A percentile compares a stretch with the other conserved stretches of the same genome.
Evolutionary conservation across 2,329 filamentous ascomycete genomes (phyloP).

Genomic region (Apiospora rasikravindrae): DNA sequence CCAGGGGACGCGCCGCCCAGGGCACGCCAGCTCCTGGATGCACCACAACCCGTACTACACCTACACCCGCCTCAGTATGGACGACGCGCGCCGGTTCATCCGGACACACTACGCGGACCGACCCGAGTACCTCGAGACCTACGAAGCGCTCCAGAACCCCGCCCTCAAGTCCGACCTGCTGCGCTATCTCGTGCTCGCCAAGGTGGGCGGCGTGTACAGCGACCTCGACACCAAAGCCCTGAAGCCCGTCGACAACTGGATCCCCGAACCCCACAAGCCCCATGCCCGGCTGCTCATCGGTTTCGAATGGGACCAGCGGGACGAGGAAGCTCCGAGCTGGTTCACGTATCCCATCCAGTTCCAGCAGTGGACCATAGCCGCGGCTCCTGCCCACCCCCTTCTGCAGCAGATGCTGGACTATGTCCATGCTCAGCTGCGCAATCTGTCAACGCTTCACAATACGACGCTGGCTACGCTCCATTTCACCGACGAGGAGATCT

Average conservation of each 20-base stretch:
- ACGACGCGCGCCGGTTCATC: background rate
- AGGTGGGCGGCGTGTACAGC: slow-evolving; percentile 61
- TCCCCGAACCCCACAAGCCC: slow-evolving; percentile 47
- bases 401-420: slow-evolving; percentile 34
- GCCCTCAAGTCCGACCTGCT: slow-evolving; percentile 56
- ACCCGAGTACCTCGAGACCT: slow-evolving; percentile 19
- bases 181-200: slow-evolving; percentile 71
- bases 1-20: background rate
- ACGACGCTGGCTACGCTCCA: background rate
- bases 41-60: background rate
- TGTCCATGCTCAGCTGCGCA: slow-evolving; percentile 30
- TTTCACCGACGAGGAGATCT: slow-evolving; percentile 16
- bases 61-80: background rate
- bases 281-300: slow-evolving; percentile 35
- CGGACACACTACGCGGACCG: background rate
- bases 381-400: slow-evolving; percentile 38
- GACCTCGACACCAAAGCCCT: slow-evolving; percentile 50
- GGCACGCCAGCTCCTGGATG: background rate
- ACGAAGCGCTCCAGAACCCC: slow-evolving; percentile 31
- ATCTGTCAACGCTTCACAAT: background rate
- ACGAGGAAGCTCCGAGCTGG: slow-evolving; percentile 31
- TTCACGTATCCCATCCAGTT: slow-evolving; percentile 39
- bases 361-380: slow-evolving; percentile 44
- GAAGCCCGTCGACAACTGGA: slow-evolving; percentile 52
- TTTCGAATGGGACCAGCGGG: slow-evolving; percentile 39